These are phyloP conservation scores for Xylaria grammica DNA, from an alignment of 495 filamentous ascomycete species.

Conservation along the genomic window DNA sequence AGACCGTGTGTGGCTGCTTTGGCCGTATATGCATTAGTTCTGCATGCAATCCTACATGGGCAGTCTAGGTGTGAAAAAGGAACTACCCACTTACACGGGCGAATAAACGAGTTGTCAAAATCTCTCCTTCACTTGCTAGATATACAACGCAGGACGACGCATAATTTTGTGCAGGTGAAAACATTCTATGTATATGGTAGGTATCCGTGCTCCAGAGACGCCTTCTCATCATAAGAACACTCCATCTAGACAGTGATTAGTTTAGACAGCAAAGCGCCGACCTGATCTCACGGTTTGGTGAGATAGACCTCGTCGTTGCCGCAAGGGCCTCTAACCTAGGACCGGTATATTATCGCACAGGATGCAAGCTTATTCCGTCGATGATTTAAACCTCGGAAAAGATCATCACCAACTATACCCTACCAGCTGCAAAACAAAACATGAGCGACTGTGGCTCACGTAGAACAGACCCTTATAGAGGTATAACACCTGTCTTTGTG, in stretches of 20 bases:
- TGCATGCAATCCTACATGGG: constrained; percentile 16
- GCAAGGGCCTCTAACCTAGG: no score
- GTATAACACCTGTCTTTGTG: no score
- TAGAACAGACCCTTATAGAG: no score
- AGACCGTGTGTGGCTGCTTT: constrained; percentile 1
- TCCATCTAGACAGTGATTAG: not conserved
- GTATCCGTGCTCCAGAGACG: not conserved
- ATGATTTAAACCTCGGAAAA: no score
- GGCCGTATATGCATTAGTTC: not conserved
- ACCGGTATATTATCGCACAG: no score
- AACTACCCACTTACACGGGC: not conserved
- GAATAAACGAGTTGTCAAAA: not conserved
- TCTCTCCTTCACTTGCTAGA: not conserved
- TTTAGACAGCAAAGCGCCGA: not conserved
- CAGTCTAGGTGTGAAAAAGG: not conserved
- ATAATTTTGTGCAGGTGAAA: not conserved
- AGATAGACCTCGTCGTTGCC: no score
- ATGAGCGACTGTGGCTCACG: no score
- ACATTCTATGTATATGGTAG: not conserved
- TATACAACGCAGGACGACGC: not conserved
- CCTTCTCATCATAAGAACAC: not conserved
- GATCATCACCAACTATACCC: no score
- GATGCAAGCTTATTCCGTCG: no score
- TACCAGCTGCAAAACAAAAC: no score
- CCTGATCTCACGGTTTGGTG: not conserved